Conservation (phyloP, 2,329 filamentous ascomycete genomes). For the Fusarium circinatum region DNA sequence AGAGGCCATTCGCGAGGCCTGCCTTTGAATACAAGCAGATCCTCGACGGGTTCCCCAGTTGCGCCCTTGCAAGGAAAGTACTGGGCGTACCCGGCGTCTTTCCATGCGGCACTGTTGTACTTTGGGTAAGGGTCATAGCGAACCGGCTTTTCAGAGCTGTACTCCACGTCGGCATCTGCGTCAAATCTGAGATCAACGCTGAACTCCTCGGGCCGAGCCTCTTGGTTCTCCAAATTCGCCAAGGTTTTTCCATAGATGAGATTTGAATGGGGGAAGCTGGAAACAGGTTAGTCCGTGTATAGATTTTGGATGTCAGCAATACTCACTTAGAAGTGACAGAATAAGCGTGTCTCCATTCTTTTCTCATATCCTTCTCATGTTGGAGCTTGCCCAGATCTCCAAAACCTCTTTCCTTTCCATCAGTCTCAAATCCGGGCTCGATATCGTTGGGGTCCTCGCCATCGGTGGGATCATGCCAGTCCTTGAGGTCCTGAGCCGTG, state of each 20-base stretch:
- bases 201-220: constrained; percentile 49
- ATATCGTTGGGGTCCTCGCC: constrained; percentile 49
- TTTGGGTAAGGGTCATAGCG: constrained; percentile 77
- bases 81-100: constrained; percentile 62
- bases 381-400: constrained; percentile 49
- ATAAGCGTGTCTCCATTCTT: constrained; percentile 54
- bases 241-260: constrained; percentile 68
- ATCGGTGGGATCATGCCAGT: constrained; percentile 52
- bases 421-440: constrained; percentile 51
- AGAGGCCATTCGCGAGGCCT: constrained; percentile 67
- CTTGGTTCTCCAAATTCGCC: constrained; percentile 55
- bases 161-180: constrained; percentile 50
- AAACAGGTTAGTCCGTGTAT: constrained; percentile 44
- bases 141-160: constrained; percentile 60
- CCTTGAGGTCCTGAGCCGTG: constrained; percentile 48
- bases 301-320: not conserved
- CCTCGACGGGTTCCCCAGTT: constrained; percentile 66
- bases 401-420: constrained; percentile 48
- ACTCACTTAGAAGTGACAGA: constrained; percentile 55
- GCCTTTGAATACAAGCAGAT: constrained; percentile 72
- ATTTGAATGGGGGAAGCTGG: constrained; percentile 55
- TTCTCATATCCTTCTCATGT: constrained; percentile 57
- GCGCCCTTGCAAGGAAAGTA: constrained; percentile 74
- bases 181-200: constrained; percentile 47
- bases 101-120: constrained; percentile 73